A percentile compares a stretch with the other conserved stretches of the same genome.
Conservation (phyloP, 305 asterid species). For the Lippia alba region DNA sequence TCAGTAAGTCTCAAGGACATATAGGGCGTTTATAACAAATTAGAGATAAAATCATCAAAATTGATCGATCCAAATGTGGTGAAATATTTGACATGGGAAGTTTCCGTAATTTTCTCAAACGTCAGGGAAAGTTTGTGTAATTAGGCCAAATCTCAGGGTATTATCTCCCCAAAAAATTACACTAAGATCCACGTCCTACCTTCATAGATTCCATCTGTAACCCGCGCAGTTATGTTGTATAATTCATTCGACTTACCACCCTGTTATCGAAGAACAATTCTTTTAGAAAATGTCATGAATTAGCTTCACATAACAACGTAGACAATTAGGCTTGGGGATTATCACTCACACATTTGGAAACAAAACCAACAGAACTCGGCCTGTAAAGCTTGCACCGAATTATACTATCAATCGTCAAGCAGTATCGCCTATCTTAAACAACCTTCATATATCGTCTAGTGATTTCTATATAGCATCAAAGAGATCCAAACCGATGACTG, state of each 20-base stretch:
- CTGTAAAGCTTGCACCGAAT: conserved; percentile 78
- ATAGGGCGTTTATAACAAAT: too few relatives aligned
- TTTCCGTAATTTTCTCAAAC: too few relatives aligned
- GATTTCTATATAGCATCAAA: not conserved
- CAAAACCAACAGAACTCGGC: conserved; percentile 86
- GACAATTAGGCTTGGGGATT: conserved; percentile 18
- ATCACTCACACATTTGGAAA: conserved; percentile 73
- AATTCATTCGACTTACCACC: conserved; percentile 94
- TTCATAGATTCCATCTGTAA: conserved; percentile 86
- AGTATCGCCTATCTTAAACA: conserved; percentile 83
- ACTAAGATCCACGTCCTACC: conserved; percentile 40
- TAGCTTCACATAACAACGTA: not conserved
- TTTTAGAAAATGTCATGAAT: conserved; percentile 24
- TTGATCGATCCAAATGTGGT: too few relatives aligned
- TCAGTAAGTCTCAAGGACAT: too few relatives aligned
- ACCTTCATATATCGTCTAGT: too few relatives aligned
- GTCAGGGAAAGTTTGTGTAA: too few relatives aligned
- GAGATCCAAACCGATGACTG: conserved; percentile 6
- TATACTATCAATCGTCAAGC: conserved; percentile 88
- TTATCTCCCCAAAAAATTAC: too few relatives aligned
- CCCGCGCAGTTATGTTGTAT: conserved; percentile 84
- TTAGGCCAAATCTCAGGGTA: too few relatives aligned
- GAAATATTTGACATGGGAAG: too few relatives aligned
- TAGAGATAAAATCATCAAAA: too few relatives aligned
- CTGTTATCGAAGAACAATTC: conserved; percentile 43